These are phyloP conservation scores for Pythium scleroteichum DNA, from an alignment of 352 stramenopile species.

Conservation along the genomic window DNA sequence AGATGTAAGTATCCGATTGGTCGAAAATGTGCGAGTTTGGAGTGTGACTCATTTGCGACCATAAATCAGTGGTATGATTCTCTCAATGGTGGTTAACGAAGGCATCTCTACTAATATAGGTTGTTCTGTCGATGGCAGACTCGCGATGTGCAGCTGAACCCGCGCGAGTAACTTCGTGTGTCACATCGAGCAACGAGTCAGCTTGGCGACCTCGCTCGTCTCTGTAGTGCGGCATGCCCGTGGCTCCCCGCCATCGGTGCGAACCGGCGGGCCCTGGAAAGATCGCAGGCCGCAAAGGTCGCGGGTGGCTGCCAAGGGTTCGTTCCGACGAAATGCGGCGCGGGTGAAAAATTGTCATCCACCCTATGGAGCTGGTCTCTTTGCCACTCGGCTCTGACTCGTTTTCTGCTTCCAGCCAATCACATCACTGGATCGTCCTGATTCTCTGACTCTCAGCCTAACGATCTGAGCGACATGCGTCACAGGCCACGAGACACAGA, in stretches of 20 bases:
- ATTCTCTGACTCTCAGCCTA: constrained; percentile 20
- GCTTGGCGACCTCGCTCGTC: background rate
- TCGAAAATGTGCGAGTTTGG: background rate
- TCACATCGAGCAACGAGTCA: constrained; percentile 2
- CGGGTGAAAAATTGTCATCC: background rate
- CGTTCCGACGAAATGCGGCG: background rate
- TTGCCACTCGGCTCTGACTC: constrained; percentile 11
- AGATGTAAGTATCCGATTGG: background rate
- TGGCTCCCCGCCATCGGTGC: too few species aligned
- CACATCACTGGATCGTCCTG: constrained; percentile 1
- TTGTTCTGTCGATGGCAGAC: too few species aligned
- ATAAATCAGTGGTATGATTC: too few species aligned
- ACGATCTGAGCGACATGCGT: constrained; percentile 12
- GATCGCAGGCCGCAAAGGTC: too few species aligned
- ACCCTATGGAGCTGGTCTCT: background rate
- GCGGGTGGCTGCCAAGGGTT: background rate
- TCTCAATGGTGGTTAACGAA: too few species aligned
- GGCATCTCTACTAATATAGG: too few species aligned
- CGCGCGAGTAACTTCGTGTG: background rate
- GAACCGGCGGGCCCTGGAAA: too few species aligned
- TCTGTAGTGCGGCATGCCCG: too few species aligned
- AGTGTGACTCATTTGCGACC: background rate
- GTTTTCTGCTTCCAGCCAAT: constrained; percentile 10
- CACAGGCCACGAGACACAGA: constrained; percentile 15
- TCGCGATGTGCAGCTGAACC: too few species aligned